Base-by-base conservation (phyloP, 441 rosid species). In the Populus hybrid region DNA sequence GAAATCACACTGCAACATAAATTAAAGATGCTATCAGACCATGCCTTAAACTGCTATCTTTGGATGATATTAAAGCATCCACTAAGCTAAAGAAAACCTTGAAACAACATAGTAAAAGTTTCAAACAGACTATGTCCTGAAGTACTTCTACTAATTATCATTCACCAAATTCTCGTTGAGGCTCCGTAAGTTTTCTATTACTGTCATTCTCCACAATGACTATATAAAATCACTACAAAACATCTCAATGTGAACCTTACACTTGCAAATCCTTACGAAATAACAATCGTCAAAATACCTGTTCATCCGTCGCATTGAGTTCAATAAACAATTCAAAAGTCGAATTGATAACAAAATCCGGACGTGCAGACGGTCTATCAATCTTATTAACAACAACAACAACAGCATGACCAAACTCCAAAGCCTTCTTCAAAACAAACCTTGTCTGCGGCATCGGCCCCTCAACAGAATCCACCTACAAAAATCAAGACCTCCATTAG, bases 391-490 rank as follows among this genome's bases (percentile, higher is more conserved):
- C 98, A 40, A 94, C 99, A 70, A 96, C 99, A 35, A 94, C 97
- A 79, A 96, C 98, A 3, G 97, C 93, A 85, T 84, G 98, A 67
- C 99, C 98, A 80, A 94, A 96, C 83, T 94, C 98, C 76, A 96
- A 89, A 75, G 99, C 99, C 90, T 96, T 96, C 91, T 96, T 96
- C 80, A 94, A 81, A 77, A 96, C 99, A 86, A 94, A 95, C 89
- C 97, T 88, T 61, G 99, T 96, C 83, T 94, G 99, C 0, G 99
- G 99, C 99, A 94, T 96, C 64, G 99, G 99, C 79, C 99, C 98
- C 83, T 96, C 99, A 75, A 94, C 99, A 82, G 99, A 96, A 85
- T 96, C 99, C 72, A 96, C 94, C 99, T 95, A 82, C 65, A 70
- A 80, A 69, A 14, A 46, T 46, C 57, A 14, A 46, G 57, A 46